Evolutionary conservation across 1,284 basidiomycete genomes (phyloP).

Genomic region (Rhodotorula sp.): DNA sequence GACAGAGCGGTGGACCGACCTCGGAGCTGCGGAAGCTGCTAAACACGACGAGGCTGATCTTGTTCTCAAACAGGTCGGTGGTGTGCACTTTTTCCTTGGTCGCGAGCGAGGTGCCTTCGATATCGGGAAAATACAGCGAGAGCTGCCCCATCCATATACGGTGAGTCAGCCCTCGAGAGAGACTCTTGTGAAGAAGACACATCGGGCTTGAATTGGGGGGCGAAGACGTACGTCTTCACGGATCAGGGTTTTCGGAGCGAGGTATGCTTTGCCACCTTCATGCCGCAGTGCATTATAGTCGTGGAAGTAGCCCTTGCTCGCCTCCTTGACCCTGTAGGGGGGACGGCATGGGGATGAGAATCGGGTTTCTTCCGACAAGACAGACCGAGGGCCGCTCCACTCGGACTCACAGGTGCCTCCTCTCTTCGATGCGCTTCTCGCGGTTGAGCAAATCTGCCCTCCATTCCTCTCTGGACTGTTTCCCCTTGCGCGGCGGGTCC

Average conservation of each 20-base stretch:
- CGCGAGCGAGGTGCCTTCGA: constrained; percentile 65
- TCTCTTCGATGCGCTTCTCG: constrained; percentile 67
- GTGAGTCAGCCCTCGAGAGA: constrained; percentile 9
- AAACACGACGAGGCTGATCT: constrained; percentile 75
- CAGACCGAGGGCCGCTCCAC: background rate
- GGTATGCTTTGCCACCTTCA: constrained; percentile 93
- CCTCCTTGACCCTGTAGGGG: constrained; percentile 70
- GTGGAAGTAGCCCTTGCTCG: constrained; percentile 83
- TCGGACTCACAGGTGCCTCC: constrained; percentile 67
- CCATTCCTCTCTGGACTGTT: constrained; percentile 63
- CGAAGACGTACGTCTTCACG: constrained; percentile 70
- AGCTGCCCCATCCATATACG: constrained; percentile 41
- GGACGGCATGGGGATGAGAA: background rate
- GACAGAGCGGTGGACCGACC: constrained; percentile 54
- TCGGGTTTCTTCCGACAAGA: background rate
- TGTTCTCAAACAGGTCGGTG: constrained; percentile 70
- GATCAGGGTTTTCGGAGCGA: constrained; percentile 84
- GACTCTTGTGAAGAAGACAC: too few relatives aligned
- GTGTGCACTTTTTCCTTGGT: constrained; percentile 68
- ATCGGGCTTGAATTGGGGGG: background rate
- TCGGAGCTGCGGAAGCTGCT: constrained; percentile 82
- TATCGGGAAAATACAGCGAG: constrained; percentile 82
- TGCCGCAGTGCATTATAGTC: constrained; percentile 78
- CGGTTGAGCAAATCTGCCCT: constrained; percentile 70
- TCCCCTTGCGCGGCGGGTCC: constrained; percentile 60